Conservation (phyloP, 176 grass and related monocot genomes). For the Rhynchospora tenuis region DNA sequence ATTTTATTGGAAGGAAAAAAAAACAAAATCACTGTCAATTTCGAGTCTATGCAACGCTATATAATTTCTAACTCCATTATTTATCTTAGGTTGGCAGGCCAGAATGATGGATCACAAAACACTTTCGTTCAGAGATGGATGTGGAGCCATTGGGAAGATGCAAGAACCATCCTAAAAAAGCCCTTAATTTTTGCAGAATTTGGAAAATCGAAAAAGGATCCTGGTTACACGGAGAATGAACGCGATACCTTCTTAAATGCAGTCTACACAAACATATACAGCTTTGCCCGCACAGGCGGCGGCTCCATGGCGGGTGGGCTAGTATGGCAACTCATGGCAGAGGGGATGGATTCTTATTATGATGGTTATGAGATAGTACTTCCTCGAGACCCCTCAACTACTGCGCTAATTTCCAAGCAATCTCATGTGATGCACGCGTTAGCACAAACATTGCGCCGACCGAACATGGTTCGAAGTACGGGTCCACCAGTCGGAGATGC, state of each 20-base stretch:
- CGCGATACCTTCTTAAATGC: slow-evolving; percentile 32
- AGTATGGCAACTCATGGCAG: slow-evolving; percentile 49
- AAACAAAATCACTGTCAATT: neutral
- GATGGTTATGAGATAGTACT: slow-evolving; percentile 56
- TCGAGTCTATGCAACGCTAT: neutral
- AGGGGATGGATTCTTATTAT: slow-evolving; percentile 38
- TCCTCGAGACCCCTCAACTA: slow-evolving; percentile 21
- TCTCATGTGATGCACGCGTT: slow-evolving; percentile 31
- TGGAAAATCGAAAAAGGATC: slow-evolving; percentile 39
- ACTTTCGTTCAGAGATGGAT: slow-evolving; percentile 36
- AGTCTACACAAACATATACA: slow-evolving; percentile 32
- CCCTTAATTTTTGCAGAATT: slow-evolving; percentile 44
- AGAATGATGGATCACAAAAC: slow-evolving; percentile 29
- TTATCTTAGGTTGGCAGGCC: slow-evolving; percentile 20
- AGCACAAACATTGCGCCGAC: slow-evolving; percentile 9
- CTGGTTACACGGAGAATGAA: slow-evolving; percentile 25
- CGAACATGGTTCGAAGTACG: neutral
- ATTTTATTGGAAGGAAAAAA: too few species aligned
- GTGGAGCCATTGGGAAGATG: slow-evolving; percentile 46
- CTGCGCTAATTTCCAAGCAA: slow-evolving; percentile 28
- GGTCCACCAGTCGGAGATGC: neutral
- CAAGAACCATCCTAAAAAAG: slow-evolving; percentile 32
- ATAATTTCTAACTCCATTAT: neutral
- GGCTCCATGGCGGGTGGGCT: slow-evolving; percentile 34
- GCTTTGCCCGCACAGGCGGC: slow-evolving; percentile 17